Base-by-base conservation (phyloP, 192 early-diverging fungal species). In the Mortierella claussenii region DNA sequence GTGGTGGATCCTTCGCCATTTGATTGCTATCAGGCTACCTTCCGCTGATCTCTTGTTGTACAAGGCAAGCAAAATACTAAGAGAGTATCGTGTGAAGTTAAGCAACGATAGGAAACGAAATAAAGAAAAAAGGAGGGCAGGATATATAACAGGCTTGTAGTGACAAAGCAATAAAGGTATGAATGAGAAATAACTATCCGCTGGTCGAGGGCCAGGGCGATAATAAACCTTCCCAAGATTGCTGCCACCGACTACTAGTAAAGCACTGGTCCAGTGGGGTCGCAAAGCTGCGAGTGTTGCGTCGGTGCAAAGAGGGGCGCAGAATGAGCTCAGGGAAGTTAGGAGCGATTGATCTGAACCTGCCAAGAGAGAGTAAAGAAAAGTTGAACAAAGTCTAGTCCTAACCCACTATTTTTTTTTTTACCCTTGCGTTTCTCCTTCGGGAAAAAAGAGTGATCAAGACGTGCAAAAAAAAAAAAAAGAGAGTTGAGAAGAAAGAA, bases 191-290 rank as follows among this genome's bases (percentile, higher is more conserved):
- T n/a, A n/a, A n/a, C n/a, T n/a, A n/a, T n/a, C n/a, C n/a, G n/a
- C n/a, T n/a, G n/a, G n/a, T n/a, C n/a, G n/a, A n/a, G n/a, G n/a
- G 46, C 43, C 13, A 15, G 54, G 42, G 54, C 64, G 64, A 66
- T 66, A 66, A 66, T 66, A 56, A 66, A 66, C 64, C 64, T 56
- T 66, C 64, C 54, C 45, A 32, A 62, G 32, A 46, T 28, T n/a
- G n/a, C n/a, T n/a, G n/a, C n/a, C n/a, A n/a, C n/a, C n/a, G n/a
- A n/a, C n/a, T n/a, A n/a, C n/a, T n/a, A n/a, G n/a, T n/a, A n/a
- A n/a, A n/a, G n/a, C n/a, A n/a, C n/a, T n/a, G n/a, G n/a, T n/a
- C n/a, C n/a, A n/a, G n/a, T n/a, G n/a, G n/a, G n/a, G n/a, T n/a
- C n/a, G n/a, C n/a, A n/a, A n/a, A n/a, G n/a, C n/a, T n/a, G n/a